phyloP scores from a whole-genome alignment of 768 basidiomycete species.

The Podaxis sp. region DNA sequence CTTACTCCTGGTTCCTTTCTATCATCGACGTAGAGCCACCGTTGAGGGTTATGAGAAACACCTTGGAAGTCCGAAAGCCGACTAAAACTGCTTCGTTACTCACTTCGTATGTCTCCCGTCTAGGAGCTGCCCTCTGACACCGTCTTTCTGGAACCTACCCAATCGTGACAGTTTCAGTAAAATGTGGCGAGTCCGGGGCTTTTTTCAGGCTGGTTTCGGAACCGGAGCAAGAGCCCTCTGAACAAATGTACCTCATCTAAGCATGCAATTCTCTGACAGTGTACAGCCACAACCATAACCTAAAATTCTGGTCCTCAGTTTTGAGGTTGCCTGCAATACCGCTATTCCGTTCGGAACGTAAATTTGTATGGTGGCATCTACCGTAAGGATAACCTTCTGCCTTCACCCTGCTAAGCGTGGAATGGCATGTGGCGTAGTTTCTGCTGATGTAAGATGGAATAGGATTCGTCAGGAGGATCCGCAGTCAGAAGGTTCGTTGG shows the following conservation, averaged over 20 bases:
- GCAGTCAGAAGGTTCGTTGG: neutral
- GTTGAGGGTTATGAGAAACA: neutral
- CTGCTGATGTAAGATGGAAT: neutral
- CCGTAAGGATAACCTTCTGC: neutral
- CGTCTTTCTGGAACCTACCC: neutral
- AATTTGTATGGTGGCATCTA: too few species aligned
- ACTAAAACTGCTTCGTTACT: neutral
- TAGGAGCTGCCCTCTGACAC: constrained; percentile 5
- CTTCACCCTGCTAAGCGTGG: neutral
- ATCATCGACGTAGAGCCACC: neutral
- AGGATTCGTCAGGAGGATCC: neutral
- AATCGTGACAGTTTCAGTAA: neutral
- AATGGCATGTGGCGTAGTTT: neutral
- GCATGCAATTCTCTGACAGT: neutral
- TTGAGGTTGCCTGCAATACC: too few species aligned
- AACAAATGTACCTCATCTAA: neutral
- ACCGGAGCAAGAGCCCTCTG: neutral
- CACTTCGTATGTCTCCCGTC: neutral
- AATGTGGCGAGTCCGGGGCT: neutral
- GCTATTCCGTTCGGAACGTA: too few species aligned
- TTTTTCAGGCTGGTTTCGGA: neutral
- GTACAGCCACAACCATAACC: too few species aligned
- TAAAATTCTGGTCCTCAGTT: too few species aligned
- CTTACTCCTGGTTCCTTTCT: neutral
- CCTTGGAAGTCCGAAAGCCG: neutral